phyloP scores from a whole-genome alignment of 192 early-diverging fungal species.

The Entomortierella parvispora region DNA sequence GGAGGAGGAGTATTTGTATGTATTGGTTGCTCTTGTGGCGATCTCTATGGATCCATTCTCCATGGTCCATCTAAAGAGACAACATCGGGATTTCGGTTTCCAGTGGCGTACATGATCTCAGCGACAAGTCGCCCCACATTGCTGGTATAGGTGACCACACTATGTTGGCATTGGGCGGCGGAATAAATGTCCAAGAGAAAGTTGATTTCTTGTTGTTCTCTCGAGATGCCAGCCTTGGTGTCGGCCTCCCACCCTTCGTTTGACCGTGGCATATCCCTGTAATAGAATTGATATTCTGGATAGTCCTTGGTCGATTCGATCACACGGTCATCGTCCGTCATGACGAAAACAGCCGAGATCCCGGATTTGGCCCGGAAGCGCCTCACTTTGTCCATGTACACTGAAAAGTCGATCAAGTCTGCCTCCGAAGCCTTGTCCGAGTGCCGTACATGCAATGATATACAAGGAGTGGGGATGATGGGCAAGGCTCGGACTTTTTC shows the following conservation, averaged over 20 bases:
- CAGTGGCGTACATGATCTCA: conserved; percentile 11
- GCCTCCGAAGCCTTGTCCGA: conserved; percentile 20
- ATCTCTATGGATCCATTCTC: conserved; percentile 10
- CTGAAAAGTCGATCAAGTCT: not conserved
- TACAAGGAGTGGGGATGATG: conserved; percentile 3
- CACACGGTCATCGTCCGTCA: conserved; percentile 24
- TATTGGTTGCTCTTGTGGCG: too few relatives aligned
- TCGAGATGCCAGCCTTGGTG: not conserved
- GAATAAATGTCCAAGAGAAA: conserved; percentile 25
- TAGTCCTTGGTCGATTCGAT: conserved; percentile 20
- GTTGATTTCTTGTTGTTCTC: conserved; percentile 8
- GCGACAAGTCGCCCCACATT: conserved; percentile 25
- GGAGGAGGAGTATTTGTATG: too few relatives aligned
- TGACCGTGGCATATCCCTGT: conserved; percentile 15
- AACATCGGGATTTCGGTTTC: conserved; percentile 15
- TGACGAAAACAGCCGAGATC: conserved; percentile 17
- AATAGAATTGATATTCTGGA: conserved; percentile 10
- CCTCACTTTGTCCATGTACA: conserved; percentile 16
- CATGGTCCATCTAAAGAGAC: conserved; percentile 19
- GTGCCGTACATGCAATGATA: conserved; percentile 33
- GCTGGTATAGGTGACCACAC: conserved; percentile 28
- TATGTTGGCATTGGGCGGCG: conserved; percentile 18
- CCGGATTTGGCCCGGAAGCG: not conserved
- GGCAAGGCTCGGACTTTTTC: conserved; percentile 5
- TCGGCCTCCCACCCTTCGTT: conserved; percentile 24